These are phyloP conservation scores for Sphaerobolus stellatus DNA, from an alignment of 1,284 basidiomycete species.

Conservation along the genomic window DNA sequence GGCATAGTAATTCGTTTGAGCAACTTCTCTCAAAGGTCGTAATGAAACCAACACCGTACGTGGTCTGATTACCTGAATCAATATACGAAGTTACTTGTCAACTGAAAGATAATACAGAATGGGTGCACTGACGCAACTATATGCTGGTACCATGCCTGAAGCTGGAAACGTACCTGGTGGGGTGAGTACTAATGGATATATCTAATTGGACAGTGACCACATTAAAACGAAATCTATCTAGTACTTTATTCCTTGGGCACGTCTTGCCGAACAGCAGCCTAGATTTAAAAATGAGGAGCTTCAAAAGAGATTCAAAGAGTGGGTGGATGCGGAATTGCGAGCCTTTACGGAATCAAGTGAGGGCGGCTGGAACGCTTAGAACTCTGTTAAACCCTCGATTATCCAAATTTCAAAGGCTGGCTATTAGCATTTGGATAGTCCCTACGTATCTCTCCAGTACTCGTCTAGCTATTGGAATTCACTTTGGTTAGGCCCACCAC, in stretches of 20 bases:
- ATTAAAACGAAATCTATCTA: neutral
- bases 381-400: too few species aligned
- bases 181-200: slow-evolving; percentile 30
- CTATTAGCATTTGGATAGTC: too few species aligned
- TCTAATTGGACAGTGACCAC: too few species aligned
- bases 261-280: neutral
- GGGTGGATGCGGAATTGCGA: neutral
- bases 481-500: too few species aligned
- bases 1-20: slow-evolving; percentile 24
- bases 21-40: neutral
- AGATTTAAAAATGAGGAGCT: neutral
- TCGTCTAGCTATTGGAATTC: too few species aligned
- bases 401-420: too few species aligned
- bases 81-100: neutral
- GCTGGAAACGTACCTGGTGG: slow-evolving; percentile 45
- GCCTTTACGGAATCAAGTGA: too few species aligned
- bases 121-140: slow-evolving; percentile 54
- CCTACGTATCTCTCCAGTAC: too few species aligned
- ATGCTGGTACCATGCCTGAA: slow-evolving; percentile 47
- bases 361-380: too few species aligned
- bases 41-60: neutral
- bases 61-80: too few species aligned
- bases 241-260: neutral
- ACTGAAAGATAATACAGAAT: slow-evolving; percentile 14
- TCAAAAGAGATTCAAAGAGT: neutral